Percentiles rank a stretch among this genome's conserved stretches.
phyloP scores from a whole-genome alignment of 139 green algal genomes.

The Chlorella sp. region DNA sequence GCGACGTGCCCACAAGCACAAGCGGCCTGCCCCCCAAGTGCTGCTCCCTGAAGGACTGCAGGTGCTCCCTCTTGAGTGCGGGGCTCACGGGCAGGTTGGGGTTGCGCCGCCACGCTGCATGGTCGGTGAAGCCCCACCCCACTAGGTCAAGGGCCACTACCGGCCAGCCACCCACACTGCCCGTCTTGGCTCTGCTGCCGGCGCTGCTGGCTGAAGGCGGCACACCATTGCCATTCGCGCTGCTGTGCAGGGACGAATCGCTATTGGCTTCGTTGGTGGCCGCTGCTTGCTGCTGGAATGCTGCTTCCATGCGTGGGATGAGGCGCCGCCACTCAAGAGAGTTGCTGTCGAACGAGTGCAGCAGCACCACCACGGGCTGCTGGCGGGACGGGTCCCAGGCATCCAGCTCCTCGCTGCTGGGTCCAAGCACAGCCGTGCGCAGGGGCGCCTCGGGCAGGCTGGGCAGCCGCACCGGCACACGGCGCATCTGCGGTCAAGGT shows the following conservation, averaged over 20 bases:
- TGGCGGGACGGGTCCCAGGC: not conserved
- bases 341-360: slow-evolving; percentile 84
- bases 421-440: slow-evolving; percentile 37
- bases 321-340: slow-evolving; percentile 85
- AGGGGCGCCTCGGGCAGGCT: slow-evolving; percentile 2
- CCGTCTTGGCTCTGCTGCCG: not conserved
- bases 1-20: slow-evolving; percentile 68
- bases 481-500: too few relatives aligned
- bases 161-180: slow-evolving; percentile 20
- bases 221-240: too few relatives aligned
- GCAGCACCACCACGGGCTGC: slow-evolving; percentile 64
- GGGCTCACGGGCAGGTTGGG: slow-evolving; percentile 35
- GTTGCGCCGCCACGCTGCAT: slow-evolving; percentile 24
- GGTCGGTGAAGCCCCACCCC: slow-evolving; percentile 79
- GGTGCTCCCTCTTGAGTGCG: slow-evolving; percentile 48
- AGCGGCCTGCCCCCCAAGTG: slow-evolving; percentile 42
- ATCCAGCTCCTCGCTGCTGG: slow-evolving; percentile 14
- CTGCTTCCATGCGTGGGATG: slow-evolving; percentile 61
- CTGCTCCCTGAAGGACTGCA: slow-evolving; percentile 12
- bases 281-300: slow-evolving; percentile 8
- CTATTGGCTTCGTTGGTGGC: too few relatives aligned
- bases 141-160: slow-evolving; percentile 80
- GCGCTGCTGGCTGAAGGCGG: too few relatives aligned
- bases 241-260: too few relatives aligned
- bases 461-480: not conserved